Conservation (phyloP, 2,329 filamentous ascomycete genomes). For the Microcyclospora tardicrescens region DNA sequence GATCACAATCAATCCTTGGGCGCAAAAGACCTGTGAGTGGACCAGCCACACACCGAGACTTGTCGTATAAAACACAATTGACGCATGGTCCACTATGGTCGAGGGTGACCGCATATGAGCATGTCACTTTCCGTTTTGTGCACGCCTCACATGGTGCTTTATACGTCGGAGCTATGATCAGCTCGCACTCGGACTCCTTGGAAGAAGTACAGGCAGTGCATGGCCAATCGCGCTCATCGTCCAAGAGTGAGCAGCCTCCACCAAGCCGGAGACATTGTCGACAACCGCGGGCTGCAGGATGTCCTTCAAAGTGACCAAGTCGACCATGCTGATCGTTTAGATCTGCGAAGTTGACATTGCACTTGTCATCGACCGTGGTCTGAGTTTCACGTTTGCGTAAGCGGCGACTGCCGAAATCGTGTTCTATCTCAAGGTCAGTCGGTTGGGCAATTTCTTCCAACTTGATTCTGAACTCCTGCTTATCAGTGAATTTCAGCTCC, state of each 20-base stretch:
- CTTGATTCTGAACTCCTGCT: too few species aligned
- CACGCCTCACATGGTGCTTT: slow-evolving; percentile 26
- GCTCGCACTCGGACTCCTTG: slow-evolving; percentile 25
- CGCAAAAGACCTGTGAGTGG: slow-evolving; percentile 17
- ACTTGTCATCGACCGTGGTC: too few species aligned
- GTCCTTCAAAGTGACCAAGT: slow-evolving; percentile 9
- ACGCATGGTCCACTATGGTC: slow-evolving; percentile 21
- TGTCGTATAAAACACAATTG: slow-evolving; percentile 16
- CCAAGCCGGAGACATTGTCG: slow-evolving; percentile 17
- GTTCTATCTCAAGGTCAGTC: too few species aligned
- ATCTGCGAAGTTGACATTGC: too few species aligned
- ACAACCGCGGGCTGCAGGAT: slow-evolving; percentile 20
- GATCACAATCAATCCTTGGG: too few species aligned
- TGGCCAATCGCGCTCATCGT: slow-evolving; percentile 24
- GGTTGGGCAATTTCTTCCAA: too few species aligned
- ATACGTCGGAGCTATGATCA: slow-evolving; percentile 19
- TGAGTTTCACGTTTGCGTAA: too few species aligned
- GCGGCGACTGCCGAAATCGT: too few species aligned
- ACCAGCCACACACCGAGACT: slow-evolving; percentile 25
- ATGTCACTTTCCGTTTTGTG: slow-evolving; percentile 15
- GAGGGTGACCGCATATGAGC: slow-evolving; percentile 22
- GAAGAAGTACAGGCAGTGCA: slow-evolving; percentile 23
- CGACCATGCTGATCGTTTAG: neutral
- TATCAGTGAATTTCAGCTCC: too few species aligned
- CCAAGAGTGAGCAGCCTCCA: slow-evolving; percentile 23